Evolutionary conservation across 148 eudicot species (phyloP).

Genomic region (Mesembryanthemum crystallinum): DNA sequence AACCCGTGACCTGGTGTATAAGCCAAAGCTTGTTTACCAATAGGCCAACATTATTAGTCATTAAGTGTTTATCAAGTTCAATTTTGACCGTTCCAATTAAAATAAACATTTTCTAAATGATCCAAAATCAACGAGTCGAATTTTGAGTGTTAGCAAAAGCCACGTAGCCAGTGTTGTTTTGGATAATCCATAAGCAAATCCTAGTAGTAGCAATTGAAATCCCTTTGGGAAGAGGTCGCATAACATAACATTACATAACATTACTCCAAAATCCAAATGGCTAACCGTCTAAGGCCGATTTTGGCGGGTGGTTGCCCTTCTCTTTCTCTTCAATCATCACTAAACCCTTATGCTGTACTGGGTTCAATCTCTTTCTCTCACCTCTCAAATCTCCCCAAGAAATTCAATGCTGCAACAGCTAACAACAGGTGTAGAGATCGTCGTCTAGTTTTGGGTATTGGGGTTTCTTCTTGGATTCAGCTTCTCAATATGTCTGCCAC

Average conservation of each 20-base stretch:
- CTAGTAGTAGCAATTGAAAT: background rate
- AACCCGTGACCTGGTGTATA: too few relatives aligned
- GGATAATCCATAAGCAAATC: background rate
- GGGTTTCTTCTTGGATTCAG: slow-evolving; percentile 63
- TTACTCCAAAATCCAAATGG: slow-evolving; percentile 20
- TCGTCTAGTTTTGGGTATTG: slow-evolving; percentile 63
- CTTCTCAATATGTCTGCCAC: slow-evolving; percentile 55
- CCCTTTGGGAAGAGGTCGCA: background rate
- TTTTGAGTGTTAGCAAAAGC: too few relatives aligned
- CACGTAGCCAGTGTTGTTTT: too few relatives aligned
- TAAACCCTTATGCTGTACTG: slow-evolving; percentile 7
- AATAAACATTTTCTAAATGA: too few relatives aligned
- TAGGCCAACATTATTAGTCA: too few relatives aligned
- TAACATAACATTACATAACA: too few relatives aligned
- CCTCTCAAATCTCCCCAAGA: slow-evolving; percentile 21
- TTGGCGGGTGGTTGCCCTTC: slow-evolving; percentile 20
- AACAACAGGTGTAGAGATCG: slow-evolving; percentile 26
- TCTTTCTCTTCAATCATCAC: background rate
- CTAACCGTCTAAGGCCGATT: slow-evolving; percentile 33
- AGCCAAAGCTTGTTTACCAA: too few relatives aligned
- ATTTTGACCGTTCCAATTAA: too few relatives aligned
- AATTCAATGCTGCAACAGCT: slow-evolving; percentile 13
- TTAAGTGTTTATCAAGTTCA: too few relatives aligned
- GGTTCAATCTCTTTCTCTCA: background rate
- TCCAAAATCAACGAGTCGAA: too few relatives aligned